Evolutionary conservation across 345 rosid species (phyloP), one percentile per base, ranked within the genome.

Genomic region (Salix arbutifolia): DNA sequence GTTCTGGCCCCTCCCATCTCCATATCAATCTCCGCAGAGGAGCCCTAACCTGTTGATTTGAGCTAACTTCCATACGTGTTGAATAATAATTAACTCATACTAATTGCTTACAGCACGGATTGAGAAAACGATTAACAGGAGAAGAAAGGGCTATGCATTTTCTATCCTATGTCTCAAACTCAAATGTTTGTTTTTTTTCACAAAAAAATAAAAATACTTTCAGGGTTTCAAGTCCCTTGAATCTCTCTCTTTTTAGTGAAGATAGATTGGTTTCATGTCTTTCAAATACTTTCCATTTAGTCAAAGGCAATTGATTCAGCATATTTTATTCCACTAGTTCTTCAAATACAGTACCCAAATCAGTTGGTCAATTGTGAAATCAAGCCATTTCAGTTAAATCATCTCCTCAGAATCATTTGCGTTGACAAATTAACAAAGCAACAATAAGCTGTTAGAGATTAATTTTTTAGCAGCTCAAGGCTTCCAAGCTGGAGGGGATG

Each of bases 401-500:
- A 19, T n/a, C 6, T 52, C 8, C 23, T 1, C 58, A 18, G 0
- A 21, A 53, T 7, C 61, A 53, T 53, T 53, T 53, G 61, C 26
- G n/a, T 8, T 21, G 25, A 53, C 3, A 21, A 4, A 8, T 53
- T 23, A 53, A 25, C 61, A 53, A 21, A 21, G 61, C 25, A 58
- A 58, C 6, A 11, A 28, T 64, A 35, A 42, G 52, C 26, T n/a
- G 16, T 16, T 2, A 52, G 33, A 18, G 38, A 16, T 17, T 1
- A 12, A 2, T 7, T 19, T 53, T 53, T 8, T 46, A 21, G 42
- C 19, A 60, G 66, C 6, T 92, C 76, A 93, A 74, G 98, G 98
- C 72, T 28, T 91, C 98, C 98, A 94, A 0, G 91, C 89, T 7
- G 91, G 79, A 5, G 96, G 94, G 7, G 96, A 90, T 2, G 97